Conservation (phyloP, 768 basidiomycete genomes). For the Pisolithus microcarpus region DNA sequence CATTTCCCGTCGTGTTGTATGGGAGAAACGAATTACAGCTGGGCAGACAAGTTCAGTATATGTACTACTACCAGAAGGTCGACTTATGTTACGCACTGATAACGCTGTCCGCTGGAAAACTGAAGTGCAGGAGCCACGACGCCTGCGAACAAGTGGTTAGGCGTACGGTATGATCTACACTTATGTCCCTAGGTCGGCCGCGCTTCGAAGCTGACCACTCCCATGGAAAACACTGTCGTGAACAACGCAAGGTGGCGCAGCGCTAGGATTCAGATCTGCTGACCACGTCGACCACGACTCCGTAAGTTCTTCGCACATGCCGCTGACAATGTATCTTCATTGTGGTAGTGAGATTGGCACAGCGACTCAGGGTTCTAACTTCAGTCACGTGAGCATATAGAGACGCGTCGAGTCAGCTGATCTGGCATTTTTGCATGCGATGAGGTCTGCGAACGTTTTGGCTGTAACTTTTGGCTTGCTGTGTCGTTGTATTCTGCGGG, state of each 20-base stretch:
- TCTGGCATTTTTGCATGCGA: too few species aligned
- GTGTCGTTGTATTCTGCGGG: too few species aligned
- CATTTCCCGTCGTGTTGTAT: not conserved
- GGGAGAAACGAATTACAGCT: slow-evolving; percentile 14
- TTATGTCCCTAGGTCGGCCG: slow-evolving; percentile 36
- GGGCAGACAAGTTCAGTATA: slow-evolving; percentile 10
- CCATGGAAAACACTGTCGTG: slow-evolving; percentile 59
- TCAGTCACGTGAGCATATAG: too few species aligned
- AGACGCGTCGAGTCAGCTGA: too few species aligned
- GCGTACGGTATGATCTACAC: slow-evolving; percentile 2
- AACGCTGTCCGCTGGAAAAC: slow-evolving; percentile 50
- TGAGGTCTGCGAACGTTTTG: too few species aligned
- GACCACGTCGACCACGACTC: too few species aligned
- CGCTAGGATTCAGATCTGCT: too few species aligned
- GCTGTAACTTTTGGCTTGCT: too few species aligned
- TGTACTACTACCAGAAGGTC: not conserved
- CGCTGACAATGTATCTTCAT: too few species aligned
- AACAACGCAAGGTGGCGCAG: slow-evolving; percentile 36
- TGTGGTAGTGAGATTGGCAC: too few species aligned
- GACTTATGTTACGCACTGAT: slow-evolving; percentile 39
- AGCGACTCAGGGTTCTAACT: too few species aligned
- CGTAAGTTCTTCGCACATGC: too few species aligned
- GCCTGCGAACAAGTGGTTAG: slow-evolving; percentile 35
- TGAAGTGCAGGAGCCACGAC: slow-evolving; percentile 57
- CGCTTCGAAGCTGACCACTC: slow-evolving; percentile 50